Conservation (phyloP, 2,329 filamentous ascomycete species). For the Tympanopsis confertula region DNA sequence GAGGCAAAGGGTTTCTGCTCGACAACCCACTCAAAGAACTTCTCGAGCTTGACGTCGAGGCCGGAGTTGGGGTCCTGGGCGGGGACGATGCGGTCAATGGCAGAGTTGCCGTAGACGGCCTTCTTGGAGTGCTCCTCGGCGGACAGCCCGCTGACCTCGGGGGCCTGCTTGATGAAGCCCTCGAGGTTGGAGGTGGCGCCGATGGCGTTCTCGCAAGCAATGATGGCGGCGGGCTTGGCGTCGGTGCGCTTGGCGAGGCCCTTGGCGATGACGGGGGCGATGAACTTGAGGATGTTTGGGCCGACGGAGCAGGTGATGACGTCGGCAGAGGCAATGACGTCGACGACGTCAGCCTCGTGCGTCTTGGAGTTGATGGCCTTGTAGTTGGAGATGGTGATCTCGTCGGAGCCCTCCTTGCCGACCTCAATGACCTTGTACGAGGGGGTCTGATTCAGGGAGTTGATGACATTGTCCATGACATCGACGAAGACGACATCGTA, state of each 20-base stretch:
- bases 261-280: slow-evolving; percentile 89
- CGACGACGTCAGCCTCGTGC: slow-evolving; percentile 67
- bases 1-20: slow-evolving; percentile 75
- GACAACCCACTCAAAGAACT: slow-evolving; percentile 98
- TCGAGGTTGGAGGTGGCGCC: slow-evolving; percentile 83
- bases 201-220: slow-evolving; percentile 97
- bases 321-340: slow-evolving; percentile 78
- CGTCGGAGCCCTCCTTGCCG: slow-evolving; percentile 68
- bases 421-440: slow-evolving; percentile 91
- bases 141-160: slow-evolving; percentile 58
- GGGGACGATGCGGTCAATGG: slow-evolving; percentile 95
- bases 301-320: slow-evolving; percentile 94
- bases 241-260: slow-evolving; percentile 69
- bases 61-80: slow-evolving; percentile 72
- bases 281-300: slow-evolving; percentile 90
- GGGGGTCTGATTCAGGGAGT: slow-evolving; percentile 61
- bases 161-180: slow-evolving; percentile 63
- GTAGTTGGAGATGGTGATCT: slow-evolving; percentile 85
- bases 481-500: slow-evolving; percentile 96
- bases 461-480: slow-evolving; percentile 75
- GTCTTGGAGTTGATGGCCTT: slow-evolving; percentile 90
- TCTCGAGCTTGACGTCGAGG: slow-evolving; percentile 88
- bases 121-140: slow-evolving; percentile 59
- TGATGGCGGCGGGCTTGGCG: slow-evolving; percentile 68
- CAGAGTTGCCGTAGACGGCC: slow-evolving; percentile 89